Percentiles rank a stretch among this genome's conserved stretches.
Evolutionary conservation across 176 grass and related monocot species (phyloP).

Genomic region (Alloteropsis semialata): DNA sequence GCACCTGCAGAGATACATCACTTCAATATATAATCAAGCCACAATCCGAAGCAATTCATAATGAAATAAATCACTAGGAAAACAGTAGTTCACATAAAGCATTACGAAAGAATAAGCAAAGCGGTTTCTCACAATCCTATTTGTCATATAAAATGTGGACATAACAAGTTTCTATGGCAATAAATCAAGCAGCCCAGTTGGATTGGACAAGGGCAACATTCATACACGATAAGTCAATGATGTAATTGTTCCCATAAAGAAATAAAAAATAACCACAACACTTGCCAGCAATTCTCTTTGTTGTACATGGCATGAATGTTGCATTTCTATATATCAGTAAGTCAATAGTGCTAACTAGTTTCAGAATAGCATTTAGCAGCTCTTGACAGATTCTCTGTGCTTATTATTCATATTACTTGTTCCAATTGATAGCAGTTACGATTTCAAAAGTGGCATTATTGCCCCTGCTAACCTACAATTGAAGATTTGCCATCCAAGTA

Average conservation of each 20-base stretch:
- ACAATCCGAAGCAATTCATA: neutral
- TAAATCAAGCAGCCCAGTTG: neutral
- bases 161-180: neutral
- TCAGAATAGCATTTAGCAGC: neutral
- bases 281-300: neutral
- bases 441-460: neutral
- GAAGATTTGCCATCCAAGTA: neutral
- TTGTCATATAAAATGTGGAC: neutral
- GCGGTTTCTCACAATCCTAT: neutral
- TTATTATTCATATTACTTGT: neutral
- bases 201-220: neutral
- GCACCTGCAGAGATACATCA: conserved; percentile 44
- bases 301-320: neutral
- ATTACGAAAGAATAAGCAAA: neutral
- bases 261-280: neutral
- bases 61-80: neutral
- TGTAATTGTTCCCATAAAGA: neutral
- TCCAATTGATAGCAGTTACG: neutral
- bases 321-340: neutral
- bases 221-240: neutral
- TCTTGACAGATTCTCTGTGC: neutral
- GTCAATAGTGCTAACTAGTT: neutral
- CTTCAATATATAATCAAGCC: neutral
- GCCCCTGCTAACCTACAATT: neutral
- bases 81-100: neutral